Base-by-base conservation (phyloP, 2,329 filamentous ascomycete genomes). In the Stromatinia cepivora region DNA sequence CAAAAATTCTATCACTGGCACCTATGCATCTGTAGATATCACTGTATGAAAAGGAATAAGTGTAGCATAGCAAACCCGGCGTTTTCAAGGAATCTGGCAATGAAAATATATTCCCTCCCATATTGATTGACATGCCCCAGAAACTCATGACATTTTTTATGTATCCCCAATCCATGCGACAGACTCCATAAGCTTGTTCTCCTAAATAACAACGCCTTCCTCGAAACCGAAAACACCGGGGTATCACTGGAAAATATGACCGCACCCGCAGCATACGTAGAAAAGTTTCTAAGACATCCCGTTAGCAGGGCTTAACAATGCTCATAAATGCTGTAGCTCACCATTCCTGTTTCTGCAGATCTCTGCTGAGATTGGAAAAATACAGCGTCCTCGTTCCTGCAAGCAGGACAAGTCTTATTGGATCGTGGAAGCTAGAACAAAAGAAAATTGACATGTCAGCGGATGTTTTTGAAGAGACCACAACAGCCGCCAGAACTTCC, bases 291-390 rank as follows among this genome's bases (percentile, higher is more conserved):
- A 15, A 11, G 22, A 54, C 48, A 7, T 70, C 81, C 72, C 80
- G 76, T 70, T 67, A 69, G 67, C 10, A 62, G 36, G 11, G 25
- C 34, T 39, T 13, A 13, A 1, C 7, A 28, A 34, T 66, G 64
- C 13, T 7, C 58, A 34, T 59, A 65, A 22, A 9, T 50, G 25
- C 25, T 69, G 22, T 70, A 66, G 77, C 91, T 85, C 82, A 98
- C 95, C 95, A 99, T 99, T 83, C 95, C 95, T 57, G 95, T 99
- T 81, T 98, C 94, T 62, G 93, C 92, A 75, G 91, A 97, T 81
- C 95, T 91, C 84, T 98, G 94, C 80, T 99, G 95, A 72, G 94
- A 97, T 83, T 99, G 95, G 84, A 99, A 99, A 83, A 97, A 99
- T 71, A 99, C 96, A 58, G 94, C 93, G 82, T 98, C 94, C 75